Conservation (phyloP, 148 eudicot species). For the Rhododendron vialii region DNA sequence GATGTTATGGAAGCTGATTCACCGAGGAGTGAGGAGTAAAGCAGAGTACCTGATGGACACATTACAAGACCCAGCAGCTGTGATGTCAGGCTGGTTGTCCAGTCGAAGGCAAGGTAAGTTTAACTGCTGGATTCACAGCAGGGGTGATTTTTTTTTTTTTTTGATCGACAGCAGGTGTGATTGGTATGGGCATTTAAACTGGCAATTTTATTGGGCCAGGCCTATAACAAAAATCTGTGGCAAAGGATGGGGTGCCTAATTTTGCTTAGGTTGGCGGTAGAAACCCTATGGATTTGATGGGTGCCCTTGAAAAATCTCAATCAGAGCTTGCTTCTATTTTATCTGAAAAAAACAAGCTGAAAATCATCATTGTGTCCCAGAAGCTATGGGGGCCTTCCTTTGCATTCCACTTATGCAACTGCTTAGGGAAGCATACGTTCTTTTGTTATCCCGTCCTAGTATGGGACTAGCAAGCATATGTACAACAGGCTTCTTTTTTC, state of each 20-base stretch:
- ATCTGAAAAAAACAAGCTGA: conserved; percentile 44
- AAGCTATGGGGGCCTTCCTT: neutral
- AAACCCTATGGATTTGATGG: too few species aligned
- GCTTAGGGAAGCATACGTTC: neutral
- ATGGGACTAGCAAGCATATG: neutral
- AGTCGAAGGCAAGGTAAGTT: conserved; percentile 69
- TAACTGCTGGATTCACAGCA: conserved; percentile 77
- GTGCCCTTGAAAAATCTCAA: conserved; percentile 75
- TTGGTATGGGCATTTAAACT: conserved; percentile 55
- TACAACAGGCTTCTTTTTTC: neutral
- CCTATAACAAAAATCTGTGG: conserved; percentile 82
- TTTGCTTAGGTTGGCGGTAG: too few species aligned
- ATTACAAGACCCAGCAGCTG: conserved; percentile 40
- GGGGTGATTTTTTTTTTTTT: conserved; percentile 38
- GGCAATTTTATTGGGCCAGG: conserved; percentile 86
- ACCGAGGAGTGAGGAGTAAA: conserved; percentile 46
- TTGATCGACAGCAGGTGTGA: too few species aligned
- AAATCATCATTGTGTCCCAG: neutral
- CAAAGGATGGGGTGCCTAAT: conserved; percentile 48
- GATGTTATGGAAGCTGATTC: conserved; percentile 86
- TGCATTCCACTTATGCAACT: neutral
- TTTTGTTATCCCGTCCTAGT: neutral
- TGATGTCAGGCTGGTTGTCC: conserved; percentile 54
- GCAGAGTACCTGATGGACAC: conserved; percentile 55
- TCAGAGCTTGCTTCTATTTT: conserved; percentile 53